Percentiles rank a stretch among this genome's conserved stretches.
phyloP scores from a whole-genome alignment of 1,284 basidiomycete species.

The Moesziomyces globuligerus region DNA sequence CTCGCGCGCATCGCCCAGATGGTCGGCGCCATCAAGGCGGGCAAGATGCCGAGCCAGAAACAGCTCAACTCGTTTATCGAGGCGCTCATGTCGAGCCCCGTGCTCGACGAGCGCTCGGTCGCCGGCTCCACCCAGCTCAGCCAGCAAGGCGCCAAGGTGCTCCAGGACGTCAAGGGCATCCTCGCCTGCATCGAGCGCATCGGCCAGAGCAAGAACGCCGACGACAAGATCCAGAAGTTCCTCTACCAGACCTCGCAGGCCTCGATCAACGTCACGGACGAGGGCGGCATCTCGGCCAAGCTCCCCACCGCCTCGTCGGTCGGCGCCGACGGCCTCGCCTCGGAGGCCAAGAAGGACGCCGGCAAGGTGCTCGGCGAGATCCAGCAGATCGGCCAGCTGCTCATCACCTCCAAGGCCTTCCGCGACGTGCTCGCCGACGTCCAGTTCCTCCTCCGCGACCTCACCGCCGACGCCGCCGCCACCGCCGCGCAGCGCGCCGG shows the following conservation, averaged over 20 bases:
- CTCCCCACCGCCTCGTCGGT: slow-evolving; percentile 32
- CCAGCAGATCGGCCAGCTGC: slow-evolving; percentile 68
- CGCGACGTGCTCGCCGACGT: slow-evolving; percentile 69
- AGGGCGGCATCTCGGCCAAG: slow-evolving; percentile 25
- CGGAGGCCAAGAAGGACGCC: slow-evolving; percentile 64
- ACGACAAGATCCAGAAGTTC: slow-evolving; percentile 69
- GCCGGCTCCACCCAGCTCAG: slow-evolving; percentile 47
- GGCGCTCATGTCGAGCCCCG: slow-evolving; percentile 43
- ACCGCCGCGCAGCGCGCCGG: slow-evolving; percentile 55
- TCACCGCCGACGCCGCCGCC: slow-evolving; percentile 69
- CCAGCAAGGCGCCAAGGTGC: slow-evolving; percentile 44
- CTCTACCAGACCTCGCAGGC: slow-evolving; percentile 65
- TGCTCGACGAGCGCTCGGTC: slow-evolving; percentile 48
- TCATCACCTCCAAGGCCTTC: slow-evolving; percentile 69
- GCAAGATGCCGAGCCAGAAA: slow-evolving; percentile 50
- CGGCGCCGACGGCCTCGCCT: slow-evolving; percentile 65
- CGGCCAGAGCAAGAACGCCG: slow-evolving; percentile 57
- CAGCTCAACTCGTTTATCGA: slow-evolving; percentile 50
- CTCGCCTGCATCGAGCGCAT: slow-evolving; percentile 51
- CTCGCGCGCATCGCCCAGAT: slow-evolving; percentile 45
- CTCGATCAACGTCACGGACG: slow-evolving; percentile 52
- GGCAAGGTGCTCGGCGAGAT: slow-evolving; percentile 67
- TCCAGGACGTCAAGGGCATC: slow-evolving; percentile 53
- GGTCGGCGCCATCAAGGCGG: slow-evolving; percentile 48
- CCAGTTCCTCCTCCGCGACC: slow-evolving; percentile 68